Conservation (phyloP, 176 grass and related monocot genomes). For the Hsuehochloa calcarea region DNA sequence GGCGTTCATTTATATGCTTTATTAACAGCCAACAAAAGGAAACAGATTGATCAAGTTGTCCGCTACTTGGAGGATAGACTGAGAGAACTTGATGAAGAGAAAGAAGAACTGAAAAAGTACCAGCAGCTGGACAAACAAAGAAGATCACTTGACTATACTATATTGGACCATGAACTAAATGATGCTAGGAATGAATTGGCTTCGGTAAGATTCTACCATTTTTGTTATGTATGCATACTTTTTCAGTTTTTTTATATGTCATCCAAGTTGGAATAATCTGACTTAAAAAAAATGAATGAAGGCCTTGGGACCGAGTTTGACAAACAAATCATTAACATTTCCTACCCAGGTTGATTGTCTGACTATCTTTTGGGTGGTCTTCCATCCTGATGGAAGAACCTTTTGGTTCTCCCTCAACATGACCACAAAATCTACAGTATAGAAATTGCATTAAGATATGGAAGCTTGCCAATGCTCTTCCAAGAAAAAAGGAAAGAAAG, state of each 20-base stretch:
- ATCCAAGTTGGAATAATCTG: not conserved
- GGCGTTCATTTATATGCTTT: not conserved
- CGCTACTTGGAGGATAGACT: slow-evolving; percentile 85
- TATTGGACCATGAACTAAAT: slow-evolving; percentile 94
- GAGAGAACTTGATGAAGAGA: slow-evolving; percentile 94
- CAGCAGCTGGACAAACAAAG: slow-evolving; percentile 95
- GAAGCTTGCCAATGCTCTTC: not conserved
- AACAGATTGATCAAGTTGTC: slow-evolving; percentile 99
- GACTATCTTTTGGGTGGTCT: not conserved
- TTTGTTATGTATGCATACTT: not conserved
- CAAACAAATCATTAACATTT: slow-evolving; percentile 18
- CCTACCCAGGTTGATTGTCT: not conserved
- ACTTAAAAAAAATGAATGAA: not conserved
- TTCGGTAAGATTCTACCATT: slow-evolving; percentile 44
- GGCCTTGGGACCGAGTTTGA: slow-evolving; percentile 5
- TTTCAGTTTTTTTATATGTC: not conserved
- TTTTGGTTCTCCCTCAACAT: not conserved
- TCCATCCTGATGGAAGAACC: not conserved
- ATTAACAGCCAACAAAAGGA: slow-evolving; percentile 87
- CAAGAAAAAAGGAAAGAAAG: not conserved
- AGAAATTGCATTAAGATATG: not conserved
- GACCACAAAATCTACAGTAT: not conserved
- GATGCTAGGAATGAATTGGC: slow-evolving; percentile 79
- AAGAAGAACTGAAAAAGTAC: slow-evolving; percentile 96
- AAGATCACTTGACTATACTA: slow-evolving; percentile 89